Base-by-base conservation (phyloP, 2,329 filamentous ascomycete genomes). In the Paecilomyces dactylethromorphus region DNA sequence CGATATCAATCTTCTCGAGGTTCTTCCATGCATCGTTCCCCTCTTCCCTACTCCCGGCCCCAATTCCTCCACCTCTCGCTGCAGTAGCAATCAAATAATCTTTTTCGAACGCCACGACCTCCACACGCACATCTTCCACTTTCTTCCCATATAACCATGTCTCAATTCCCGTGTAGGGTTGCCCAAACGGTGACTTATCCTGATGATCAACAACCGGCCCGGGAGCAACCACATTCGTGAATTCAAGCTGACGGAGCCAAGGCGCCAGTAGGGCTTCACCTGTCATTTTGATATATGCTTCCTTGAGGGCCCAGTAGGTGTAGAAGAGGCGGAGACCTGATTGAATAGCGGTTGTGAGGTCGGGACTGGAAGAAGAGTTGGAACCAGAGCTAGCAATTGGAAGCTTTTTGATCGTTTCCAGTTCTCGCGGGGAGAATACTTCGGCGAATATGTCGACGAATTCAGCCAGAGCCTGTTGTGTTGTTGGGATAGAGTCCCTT, bases 211-310 rank as follows among this genome's bases (percentile, higher is more conserved):
- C 35, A 4, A 67, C 60, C 1, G 66, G 63, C 1, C 63, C 65
- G 8, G 84, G 83, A 2, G 81, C 79, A 54, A 78, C 73, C 0
- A 87, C 85, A 58, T 84, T 77, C 59, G 77, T 76, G 64, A 88
- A 88, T 60, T 87, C 85, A 22, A 87, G 69, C 51, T 84, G 76
- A 58, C 79, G 78, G 33, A 87, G 73, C 85, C 85, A 87, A 1
- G 78, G 75, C 1, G 85, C 85, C 7, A 87, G 73, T 18, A 88
- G 71, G 0, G 84, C 85, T 66, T 87, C 85, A 6, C 85, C 85
- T 3, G 84, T 83, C 67, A 88, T 82, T 73, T 87, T 88, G 68
- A 87, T 83, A 70, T 86, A 87, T 0, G 85, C 84, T 66, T 88
- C 85, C 66, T 87, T 87, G 58, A 85, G 80, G 64, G 82, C 83